Percentiles rank a stretch among this genome's conserved stretches.
Conservation (phyloP, 805 yeast species). For the Naumovozyma baii region DNA sequence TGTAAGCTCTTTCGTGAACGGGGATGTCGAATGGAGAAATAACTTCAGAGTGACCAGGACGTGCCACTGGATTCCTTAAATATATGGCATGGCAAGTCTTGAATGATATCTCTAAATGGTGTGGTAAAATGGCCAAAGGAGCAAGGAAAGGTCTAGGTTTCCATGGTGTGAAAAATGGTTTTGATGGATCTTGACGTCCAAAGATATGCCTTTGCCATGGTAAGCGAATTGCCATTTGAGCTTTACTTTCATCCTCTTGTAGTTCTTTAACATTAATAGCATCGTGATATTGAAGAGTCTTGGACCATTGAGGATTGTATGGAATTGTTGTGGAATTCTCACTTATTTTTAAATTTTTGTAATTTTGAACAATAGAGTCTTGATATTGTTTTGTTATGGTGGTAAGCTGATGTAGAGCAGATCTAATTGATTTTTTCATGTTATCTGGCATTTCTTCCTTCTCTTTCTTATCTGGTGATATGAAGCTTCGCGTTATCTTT, state of each 20-base stretch:
- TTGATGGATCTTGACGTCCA: slow-evolving; percentile 69
- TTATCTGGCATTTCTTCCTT: slow-evolving; percentile 19
- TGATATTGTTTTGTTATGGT: slow-evolving; percentile 20
- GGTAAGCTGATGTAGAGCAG: slow-evolving; percentile 20
- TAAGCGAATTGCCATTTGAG: slow-evolving; percentile 40
- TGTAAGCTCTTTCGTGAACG: slow-evolving; percentile 86
- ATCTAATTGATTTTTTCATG: slow-evolving; percentile 18
- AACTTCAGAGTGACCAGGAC: slow-evolving; percentile 95
- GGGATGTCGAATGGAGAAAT: slow-evolving; percentile 78
- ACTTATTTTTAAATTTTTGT: slow-evolving; percentile 21
- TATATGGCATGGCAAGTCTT: slow-evolving; percentile 94
- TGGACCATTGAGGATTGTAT: slow-evolving; percentile 44
- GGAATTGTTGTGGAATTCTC: slow-evolving; percentile 26
- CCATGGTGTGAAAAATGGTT: slow-evolving; percentile 95
- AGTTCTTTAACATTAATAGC: slow-evolving; percentile 37
- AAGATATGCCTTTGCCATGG: slow-evolving; percentile 75
- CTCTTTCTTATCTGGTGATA: slow-evolving; percentile 15
- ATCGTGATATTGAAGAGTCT: slow-evolving; percentile 35
- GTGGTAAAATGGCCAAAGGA: slow-evolving; percentile 85
- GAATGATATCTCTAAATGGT: slow-evolving; percentile 84
- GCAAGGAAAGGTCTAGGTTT: slow-evolving; percentile 87
- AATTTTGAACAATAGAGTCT: slow-evolving; percentile 21
- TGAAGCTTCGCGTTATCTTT: slow-evolving; percentile 9
- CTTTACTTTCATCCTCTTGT: slow-evolving; percentile 40
- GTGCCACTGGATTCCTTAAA: slow-evolving; percentile 90